These are phyloP conservation scores for Trichoderma pleuroti DNA, from an alignment of 2,329 filamentous ascomycete species.

Conservation along the genomic window DNA sequence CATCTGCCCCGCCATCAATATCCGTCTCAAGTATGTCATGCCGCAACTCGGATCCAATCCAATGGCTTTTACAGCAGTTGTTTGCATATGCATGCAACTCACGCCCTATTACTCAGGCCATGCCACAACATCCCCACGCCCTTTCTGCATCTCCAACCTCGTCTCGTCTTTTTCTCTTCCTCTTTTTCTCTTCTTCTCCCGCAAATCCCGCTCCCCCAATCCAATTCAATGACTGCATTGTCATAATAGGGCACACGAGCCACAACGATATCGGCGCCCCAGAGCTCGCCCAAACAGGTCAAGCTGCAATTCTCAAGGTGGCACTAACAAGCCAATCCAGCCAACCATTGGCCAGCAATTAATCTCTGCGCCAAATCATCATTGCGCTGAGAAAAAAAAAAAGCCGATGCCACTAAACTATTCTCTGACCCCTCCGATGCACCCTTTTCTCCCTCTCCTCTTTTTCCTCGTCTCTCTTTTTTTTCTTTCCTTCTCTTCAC, in stretches of 20 bases:
- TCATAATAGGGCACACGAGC: conserved; percentile 7
- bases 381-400: not conserved
- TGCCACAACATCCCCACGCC: not conserved
- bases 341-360: conserved; percentile 12
- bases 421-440: not conserved
- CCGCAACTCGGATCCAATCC: not conserved
- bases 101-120: not conserved
- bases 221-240: not conserved
- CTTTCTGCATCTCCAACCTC: not conserved
- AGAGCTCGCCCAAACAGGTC: conserved; percentile 7
- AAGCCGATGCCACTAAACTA: not conserved
- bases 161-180: not conserved
- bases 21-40: not conserved
- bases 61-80: not conserved
- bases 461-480: not conserved
- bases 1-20: not conserved
- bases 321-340: not conserved
- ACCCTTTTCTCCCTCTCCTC: conserved; percentile 20
- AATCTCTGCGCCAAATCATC: not conserved
- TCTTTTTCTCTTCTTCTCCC: not conserved
- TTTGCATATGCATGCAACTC: not conserved
- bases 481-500: not conserved
- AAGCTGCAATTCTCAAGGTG: not conserved
- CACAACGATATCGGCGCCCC: conserved; percentile 17
- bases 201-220: not conserved